phyloP scores from a whole-genome alignment of 129 eudicot genomes.

The Apium graveolens region DNA sequence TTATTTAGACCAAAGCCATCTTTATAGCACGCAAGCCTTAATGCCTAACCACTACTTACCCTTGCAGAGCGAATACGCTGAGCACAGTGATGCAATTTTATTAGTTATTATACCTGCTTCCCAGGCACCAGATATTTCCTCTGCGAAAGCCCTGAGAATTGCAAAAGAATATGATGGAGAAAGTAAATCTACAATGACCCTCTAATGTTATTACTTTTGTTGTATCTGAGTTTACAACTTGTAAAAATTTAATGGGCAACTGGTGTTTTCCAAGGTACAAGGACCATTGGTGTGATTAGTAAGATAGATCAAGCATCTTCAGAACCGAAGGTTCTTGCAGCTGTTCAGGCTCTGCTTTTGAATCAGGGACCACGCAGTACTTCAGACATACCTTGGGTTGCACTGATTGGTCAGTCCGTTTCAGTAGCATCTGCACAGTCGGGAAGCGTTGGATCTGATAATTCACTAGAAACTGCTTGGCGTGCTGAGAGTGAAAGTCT shows the following conservation, averaged over 20 bases:
- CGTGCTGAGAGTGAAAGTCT: slow-evolving; percentile 96
- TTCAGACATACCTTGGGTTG: slow-evolving; percentile 92
- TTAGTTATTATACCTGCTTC: slow-evolving; percentile 84
- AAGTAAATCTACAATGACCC: slow-evolving; percentile 35
- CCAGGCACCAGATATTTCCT: slow-evolving; percentile 85
- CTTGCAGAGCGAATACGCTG: slow-evolving; percentile 72
- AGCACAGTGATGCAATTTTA: slow-evolving; percentile 85
- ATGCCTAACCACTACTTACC: neutral
- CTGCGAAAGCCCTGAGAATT: slow-evolving; percentile 86
- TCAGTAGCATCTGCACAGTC: slow-evolving; percentile 91
- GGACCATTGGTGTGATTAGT: slow-evolving; percentile 95
- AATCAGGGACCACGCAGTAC: slow-evolving; percentile 97
- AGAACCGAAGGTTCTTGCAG: slow-evolving; percentile 93
- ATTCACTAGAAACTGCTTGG: slow-evolving; percentile 96
- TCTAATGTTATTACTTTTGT: slow-evolving; percentile 13
- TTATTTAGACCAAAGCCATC: neutral
- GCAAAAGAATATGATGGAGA: slow-evolving; percentile 93
- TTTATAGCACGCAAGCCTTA: neutral
- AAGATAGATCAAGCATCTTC: slow-evolving; percentile 95
- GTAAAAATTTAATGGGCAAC: neutral
- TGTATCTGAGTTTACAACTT: neutral
- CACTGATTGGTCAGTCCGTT: slow-evolving; percentile 92
- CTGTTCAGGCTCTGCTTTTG: slow-evolving; percentile 93
- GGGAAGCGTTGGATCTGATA: slow-evolving; percentile 79
- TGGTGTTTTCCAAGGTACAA: slow-evolving; percentile 44